phyloP scores from a whole-genome alignment of 257 asterid genomes.

The Capsicum rhomboideum region DNA sequence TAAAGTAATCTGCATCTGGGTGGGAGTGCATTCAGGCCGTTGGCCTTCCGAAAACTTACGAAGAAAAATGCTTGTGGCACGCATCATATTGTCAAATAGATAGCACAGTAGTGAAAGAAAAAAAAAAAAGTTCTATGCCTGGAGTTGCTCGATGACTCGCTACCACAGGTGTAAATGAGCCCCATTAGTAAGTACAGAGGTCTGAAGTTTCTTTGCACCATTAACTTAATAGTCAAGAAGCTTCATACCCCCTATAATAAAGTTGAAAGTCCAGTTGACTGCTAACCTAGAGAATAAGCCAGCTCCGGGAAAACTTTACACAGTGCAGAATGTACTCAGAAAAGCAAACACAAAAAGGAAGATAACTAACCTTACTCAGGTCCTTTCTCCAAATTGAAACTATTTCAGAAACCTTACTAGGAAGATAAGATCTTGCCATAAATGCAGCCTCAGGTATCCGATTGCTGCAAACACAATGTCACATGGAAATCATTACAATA shows the following conservation, averaged over 20 bases:
- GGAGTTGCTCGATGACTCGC: background rate
- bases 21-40: background rate
- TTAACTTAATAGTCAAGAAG: background rate
- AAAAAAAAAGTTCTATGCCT: background rate
- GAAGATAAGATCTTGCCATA: slow-evolving; percentile 99
- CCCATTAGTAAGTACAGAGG: background rate
- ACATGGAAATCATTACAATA: slow-evolving; percentile 3
- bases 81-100: background rate
- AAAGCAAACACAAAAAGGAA: background rate
- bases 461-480: slow-evolving; percentile 44
- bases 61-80: background rate
- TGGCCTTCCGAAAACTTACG: background rate
- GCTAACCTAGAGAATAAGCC: background rate
- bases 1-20: background rate
- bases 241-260: background rate
- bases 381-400: slow-evolving; percentile 94
- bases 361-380: slow-evolving; percentile 64
- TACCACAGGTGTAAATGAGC: background rate
- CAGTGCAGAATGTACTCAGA: background rate
- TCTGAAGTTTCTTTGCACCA: background rate
- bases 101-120: background rate
- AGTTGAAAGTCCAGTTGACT: background rate
- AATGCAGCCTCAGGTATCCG: slow-evolving; percentile 99
- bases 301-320: background rate
- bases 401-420: slow-evolving; percentile 92